Evolutionary conservation across 345 rosid species (phyloP), one percentile per base, ranked within the genome.

Genomic region (Nasturtium officinale): DNA sequence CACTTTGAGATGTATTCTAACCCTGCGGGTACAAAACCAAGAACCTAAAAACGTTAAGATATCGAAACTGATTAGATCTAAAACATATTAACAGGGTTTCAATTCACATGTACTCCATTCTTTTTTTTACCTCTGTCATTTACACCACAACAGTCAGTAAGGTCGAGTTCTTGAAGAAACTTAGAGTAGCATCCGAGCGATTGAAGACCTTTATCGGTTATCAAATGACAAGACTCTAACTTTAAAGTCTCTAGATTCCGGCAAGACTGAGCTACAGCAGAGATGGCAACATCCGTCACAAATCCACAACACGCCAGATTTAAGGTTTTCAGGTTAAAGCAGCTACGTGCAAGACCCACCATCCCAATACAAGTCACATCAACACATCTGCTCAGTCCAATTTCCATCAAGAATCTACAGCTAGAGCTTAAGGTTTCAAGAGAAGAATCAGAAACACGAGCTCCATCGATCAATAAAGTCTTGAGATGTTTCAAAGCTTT

Each of bases 171-270:
- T 80, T 86, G 79, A 37, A 94, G 91, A 45, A 52, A 78, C 65
- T 59, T 67, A 64, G 91, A 89, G 83, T 29, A 74, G 3, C 80
- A 82, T 66, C 96, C 96, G 11, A 94, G 83, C 61, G 82, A 82
- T 47, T 79, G 78, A 63, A 94, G 87, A 81, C 96, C 83, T 82
- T 82, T 91, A 59, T 91, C 95, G 0, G 96, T 86, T 79, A 94
- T 84, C 89, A 81, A 76, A 83, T 81, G 79, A 79, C 98, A 94
- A 50, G 96, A 84, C 82, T 94, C 98, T 42, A 94, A 30, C 85
- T 84, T 88, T 51, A 91, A 81, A 81, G 84, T 85, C 66, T 73
- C 79, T n/a, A 94, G 87, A 56, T 76, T 80, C 75, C 79, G 75
- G 75, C 97, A 94, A 62, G 86, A 87, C 75, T 80, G 57, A 9